These are phyloP conservation scores for Sungouiozyma intestinalis DNA, from an alignment of 805 yeast species.

Conservation along the genomic window DNA sequence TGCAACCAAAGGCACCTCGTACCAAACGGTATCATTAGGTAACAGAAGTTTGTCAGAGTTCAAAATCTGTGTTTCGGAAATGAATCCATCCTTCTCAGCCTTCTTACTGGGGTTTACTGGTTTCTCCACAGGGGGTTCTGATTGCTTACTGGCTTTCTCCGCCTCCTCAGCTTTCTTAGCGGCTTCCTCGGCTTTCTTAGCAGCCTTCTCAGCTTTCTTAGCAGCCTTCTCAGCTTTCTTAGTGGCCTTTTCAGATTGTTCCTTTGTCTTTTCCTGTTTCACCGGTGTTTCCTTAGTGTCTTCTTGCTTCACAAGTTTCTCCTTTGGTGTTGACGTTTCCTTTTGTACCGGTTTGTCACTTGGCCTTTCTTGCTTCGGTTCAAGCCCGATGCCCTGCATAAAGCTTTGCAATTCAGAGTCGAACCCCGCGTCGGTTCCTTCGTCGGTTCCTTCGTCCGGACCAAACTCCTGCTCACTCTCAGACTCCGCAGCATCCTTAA, in stretches of 20 bases:
- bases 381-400: constrained; percentile 60
- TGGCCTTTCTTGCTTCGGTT: constrained; percentile 22
- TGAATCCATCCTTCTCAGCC: constrained; percentile 20
- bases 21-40: constrained; percentile 69
- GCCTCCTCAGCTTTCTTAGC: constrained; percentile 15
- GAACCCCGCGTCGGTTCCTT: constrained; percentile 31
- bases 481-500: constrained; percentile 45
- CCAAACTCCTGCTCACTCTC: constrained; percentile 35
- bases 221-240: constrained; percentile 18
- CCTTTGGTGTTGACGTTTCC: no score
- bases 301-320: no score
- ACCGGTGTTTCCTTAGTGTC: constrained; percentile 9
- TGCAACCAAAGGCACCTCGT: constrained; percentile 38
- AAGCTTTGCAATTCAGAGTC: constrained; percentile 47
- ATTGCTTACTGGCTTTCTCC: constrained; percentile 19
- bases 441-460: constrained; percentile 27
- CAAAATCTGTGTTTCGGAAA: constrained; percentile 33
- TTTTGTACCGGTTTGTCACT: constrained; percentile 17
- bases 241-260: constrained; percentile 20
- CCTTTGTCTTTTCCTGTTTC: constrained; percentile 23
- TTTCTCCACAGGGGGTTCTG: no score
- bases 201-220: constrained; percentile 21
- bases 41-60: constrained; percentile 45
- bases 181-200: constrained; percentile 21
- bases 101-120: constrained; percentile 12